Evolutionary conservation across 2,329 filamentous ascomycete genomes (phyloP).

Genomic region (Claviceps monticola): DNA sequence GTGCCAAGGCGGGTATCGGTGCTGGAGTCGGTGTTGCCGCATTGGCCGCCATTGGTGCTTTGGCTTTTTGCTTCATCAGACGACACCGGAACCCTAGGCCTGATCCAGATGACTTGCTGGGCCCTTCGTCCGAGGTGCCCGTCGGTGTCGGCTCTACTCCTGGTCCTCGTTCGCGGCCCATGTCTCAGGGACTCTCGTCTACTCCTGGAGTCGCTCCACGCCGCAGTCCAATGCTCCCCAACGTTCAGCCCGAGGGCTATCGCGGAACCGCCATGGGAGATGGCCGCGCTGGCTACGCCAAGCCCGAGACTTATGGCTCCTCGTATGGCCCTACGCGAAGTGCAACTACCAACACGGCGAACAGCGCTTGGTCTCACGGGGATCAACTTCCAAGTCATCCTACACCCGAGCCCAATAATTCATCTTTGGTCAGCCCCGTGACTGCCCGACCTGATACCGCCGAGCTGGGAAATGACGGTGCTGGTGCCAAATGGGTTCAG

Average conservation of each 20-base stretch:
- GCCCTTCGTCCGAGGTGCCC: conserved; percentile 27
- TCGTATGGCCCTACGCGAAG: conserved; percentile 14
- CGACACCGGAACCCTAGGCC: conserved; percentile 19
- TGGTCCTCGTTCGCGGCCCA: conserved; percentile 12
- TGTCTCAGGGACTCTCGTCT: conserved; percentile 16
- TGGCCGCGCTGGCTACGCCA: conserved; percentile 25
- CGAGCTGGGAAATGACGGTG: conserved; percentile 9
- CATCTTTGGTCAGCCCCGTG: conserved; percentile 7
- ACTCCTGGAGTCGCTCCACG: conserved; percentile 14
- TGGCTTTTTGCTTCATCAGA: conserved; percentile 18
- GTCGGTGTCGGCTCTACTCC: conserved; percentile 16
- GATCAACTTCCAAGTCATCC: conserved; percentile 15
- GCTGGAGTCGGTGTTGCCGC: conserved; percentile 24
- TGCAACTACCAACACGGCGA: conserved; percentile 7
- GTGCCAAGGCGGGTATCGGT: conserved; percentile 31
- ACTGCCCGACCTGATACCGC: conserved; percentile 5
- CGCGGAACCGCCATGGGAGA: conserved; percentile 26
- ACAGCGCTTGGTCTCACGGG: conserved; percentile 7
- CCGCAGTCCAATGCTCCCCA: conserved; percentile 13
- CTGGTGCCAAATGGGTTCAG: conserved; percentile 5
- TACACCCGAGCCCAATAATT: conserved; percentile 10
- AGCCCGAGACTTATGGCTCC: conserved; percentile 22
- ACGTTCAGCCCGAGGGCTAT: conserved; percentile 20
- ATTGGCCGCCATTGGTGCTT: conserved; percentile 17
- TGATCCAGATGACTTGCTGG: conserved; percentile 25